Evolutionary conservation across 352 stramenopile species (phyloP).

Genomic region (Globisporangium spinosum): DNA sequence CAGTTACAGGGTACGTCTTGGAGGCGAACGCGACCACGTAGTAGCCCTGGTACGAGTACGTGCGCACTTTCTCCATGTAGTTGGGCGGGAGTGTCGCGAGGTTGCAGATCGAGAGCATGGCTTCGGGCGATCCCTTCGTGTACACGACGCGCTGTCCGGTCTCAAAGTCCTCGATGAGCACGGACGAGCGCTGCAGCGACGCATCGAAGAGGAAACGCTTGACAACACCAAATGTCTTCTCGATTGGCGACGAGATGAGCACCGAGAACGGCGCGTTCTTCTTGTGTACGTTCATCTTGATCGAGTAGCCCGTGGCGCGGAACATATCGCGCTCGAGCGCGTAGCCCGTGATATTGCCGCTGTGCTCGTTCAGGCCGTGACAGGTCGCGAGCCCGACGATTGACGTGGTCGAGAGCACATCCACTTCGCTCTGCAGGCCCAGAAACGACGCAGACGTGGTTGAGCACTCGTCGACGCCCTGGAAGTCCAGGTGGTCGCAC

Average conservation of each 20-base stretch:
- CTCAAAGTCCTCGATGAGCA: constrained; percentile 69
- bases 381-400: constrained; percentile 69
- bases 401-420: constrained; percentile 54
- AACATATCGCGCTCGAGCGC: constrained; percentile 78
- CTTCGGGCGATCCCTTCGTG: constrained; percentile 67
- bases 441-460: constrained; percentile 34
- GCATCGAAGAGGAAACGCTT: constrained; percentile 76
- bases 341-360: constrained; percentile 56
- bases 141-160: constrained; percentile 56
- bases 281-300: constrained; percentile 53
- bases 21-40: constrained; percentile 74
- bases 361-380: constrained; percentile 53
- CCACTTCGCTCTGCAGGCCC: constrained; percentile 59
- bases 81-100: constrained; percentile 56
- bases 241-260: constrained; percentile 63
- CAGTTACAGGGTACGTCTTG: constrained; percentile 52
- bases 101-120: constrained; percentile 61
- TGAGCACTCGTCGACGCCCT: constrained; percentile 61
- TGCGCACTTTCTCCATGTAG: constrained; percentile 54
- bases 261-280: constrained; percentile 53
- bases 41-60: constrained; percentile 78
- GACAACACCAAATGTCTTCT: constrained; percentile 63
- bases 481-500: constrained; percentile 67
- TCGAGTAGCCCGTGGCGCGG: constrained; percentile 48
- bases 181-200: constrained; percentile 58